Evolutionary conservation across 192 early-diverging fungal species (phyloP).

Genomic region (Lunasporangiospora selenospora): DNA sequence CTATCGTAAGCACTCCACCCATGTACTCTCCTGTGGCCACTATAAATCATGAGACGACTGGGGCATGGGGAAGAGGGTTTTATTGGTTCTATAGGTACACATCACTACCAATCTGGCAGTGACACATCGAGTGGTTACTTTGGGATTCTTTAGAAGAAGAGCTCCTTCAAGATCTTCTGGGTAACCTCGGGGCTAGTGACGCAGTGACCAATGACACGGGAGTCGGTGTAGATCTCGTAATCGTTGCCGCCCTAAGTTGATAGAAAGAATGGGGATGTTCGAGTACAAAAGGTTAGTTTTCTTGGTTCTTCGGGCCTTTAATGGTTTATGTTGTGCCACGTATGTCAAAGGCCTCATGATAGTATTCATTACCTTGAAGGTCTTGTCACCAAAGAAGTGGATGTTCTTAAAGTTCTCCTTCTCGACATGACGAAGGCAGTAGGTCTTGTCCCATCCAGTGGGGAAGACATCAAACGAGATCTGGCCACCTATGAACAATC

Average conservation of each 20-base stretch:
- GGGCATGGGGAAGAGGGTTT: too few species aligned
- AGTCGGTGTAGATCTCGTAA: conserved; percentile 93
- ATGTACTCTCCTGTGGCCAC: too few species aligned
- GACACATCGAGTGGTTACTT: background rate
- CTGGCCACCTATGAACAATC: conserved; percentile 84
- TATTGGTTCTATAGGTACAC: too few species aligned
- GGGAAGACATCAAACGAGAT: conserved; percentile 99
- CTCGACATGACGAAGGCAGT: conserved; percentile 91
- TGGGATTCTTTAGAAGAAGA: conserved; percentile 61
- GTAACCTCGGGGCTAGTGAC: conserved; percentile 90
- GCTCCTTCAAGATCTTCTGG: conserved; percentile 76
- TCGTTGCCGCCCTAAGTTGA: conserved; percentile 89
- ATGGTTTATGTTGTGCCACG: background rate
- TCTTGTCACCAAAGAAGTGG: conserved; percentile 99
- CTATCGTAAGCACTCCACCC: too few species aligned
- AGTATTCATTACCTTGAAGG: conserved; percentile 63
- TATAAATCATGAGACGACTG: too few species aligned
- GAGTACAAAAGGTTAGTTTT: background rate
- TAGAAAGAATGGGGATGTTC: conserved; percentile 14
- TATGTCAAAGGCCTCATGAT: background rate
- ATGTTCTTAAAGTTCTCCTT: conserved; percentile 87
- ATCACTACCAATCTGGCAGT: background rate
- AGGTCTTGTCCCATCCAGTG: conserved; percentile 99
- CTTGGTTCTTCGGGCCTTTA: background rate
- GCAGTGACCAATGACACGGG: conserved; percentile 80